Evolutionary conservation across 768 basidiomycete species (phyloP), one percentile per base, ranked within the genome.

Genomic region (Boletus edulis): DNA sequence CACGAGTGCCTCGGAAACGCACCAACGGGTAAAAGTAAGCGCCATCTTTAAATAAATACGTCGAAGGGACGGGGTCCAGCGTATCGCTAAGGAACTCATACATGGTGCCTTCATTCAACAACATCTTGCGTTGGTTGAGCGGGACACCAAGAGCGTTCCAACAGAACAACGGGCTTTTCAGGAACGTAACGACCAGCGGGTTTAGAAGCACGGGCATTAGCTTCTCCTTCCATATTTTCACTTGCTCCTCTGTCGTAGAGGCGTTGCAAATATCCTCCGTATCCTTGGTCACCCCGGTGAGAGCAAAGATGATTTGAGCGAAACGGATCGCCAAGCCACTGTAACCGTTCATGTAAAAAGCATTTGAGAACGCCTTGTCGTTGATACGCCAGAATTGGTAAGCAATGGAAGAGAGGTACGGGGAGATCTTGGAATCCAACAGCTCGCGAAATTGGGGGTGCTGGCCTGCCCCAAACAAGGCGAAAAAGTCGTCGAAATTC

Each of bases 141-240:
- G 89, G 88, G 5, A 91, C 89, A 15, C 89, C 89, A 22, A 91
- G 72, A 0, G 88, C 87, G 62, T 88, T 87, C 89, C 89, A 91
- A 58, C 83, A 86, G 57, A 86, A 73, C 15, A 67, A 49, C 27
- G 76, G 78, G 10, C 71, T 75, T 51, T 76, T 69, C 51, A 87
- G 70, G 17, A 74, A 57, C 10, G 78, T 76, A 45, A 83, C 76
- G 47, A 89, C 81, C 22, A 83, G 54, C 20, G 77, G 75, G 64
- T 83, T 81, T 38, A 89, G 65, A 12, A 90, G 68, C 42, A 88
- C 81, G 1, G 84, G 87, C 50, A 81, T 73, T 14, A 90, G 63
- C 52, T 79, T 81, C 54, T 75, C 72, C 38, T 65, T 69, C 87
- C 87, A 91, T 51, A 91, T 84, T 46, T 65, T 64, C 18, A 77